Conservation (phyloP, 371 early-diverging fungal species). For the Syncephalastrum contaminatum region DNA sequence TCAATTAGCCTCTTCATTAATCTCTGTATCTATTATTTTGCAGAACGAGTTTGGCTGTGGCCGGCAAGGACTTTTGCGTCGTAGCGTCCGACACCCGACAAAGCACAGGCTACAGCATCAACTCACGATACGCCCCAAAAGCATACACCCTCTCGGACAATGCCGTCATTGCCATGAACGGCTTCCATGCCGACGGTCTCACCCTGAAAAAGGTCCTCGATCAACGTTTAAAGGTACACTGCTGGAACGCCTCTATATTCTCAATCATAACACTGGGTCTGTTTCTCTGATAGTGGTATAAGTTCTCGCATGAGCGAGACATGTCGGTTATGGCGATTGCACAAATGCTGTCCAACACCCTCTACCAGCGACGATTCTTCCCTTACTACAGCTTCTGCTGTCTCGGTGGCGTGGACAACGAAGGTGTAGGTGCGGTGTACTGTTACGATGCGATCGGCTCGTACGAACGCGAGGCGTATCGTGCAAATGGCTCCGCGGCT, state of each 20-base stretch:
- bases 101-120: constrained; percentile 94
- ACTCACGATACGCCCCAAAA: constrained; percentile 94
- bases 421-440: constrained; percentile 91
- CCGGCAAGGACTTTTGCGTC: constrained; percentile 93
- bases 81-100: constrained; percentile 98
- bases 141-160: constrained; percentile 88
- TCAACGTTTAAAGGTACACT: constrained; percentile 85
- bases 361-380: constrained; percentile 97
- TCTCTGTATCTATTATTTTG: constrained; percentile 3
- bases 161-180: constrained; percentile 86
- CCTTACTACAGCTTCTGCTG: constrained; percentile 96
- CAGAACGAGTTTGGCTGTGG: constrained; percentile 93
- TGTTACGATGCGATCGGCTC: constrained; percentile 98
- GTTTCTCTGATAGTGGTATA: constrained; percentile 85
- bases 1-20: background rate
- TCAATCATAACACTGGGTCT: too few relatives aligned
- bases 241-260: too few relatives aligned
- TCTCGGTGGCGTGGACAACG: constrained; percentile 90
- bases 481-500: constrained; percentile 90
- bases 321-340: constrained; percentile 91
- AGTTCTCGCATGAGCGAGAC: constrained; percentile 86
- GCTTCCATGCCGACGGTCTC: constrained; percentile 95
- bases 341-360: constrained; percentile 91
- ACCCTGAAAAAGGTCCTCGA: constrained; percentile 84
- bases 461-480: constrained; percentile 79